phyloP scores from a whole-genome alignment of 345 rosid genomes.

The Lepidium aucheri region DNA sequence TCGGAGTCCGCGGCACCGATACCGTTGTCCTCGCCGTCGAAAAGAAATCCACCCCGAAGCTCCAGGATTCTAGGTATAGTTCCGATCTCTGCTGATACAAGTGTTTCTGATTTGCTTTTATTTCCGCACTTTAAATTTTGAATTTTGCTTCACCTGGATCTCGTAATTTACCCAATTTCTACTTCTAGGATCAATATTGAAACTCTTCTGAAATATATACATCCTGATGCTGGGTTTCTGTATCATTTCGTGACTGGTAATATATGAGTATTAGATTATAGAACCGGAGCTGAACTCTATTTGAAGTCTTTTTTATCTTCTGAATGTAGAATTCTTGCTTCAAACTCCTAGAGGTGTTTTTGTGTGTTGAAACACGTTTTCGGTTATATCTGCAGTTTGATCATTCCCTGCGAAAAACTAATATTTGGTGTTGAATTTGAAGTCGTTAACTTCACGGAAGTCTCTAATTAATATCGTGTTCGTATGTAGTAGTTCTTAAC shows the following conservation, averaged over 20 bases:
- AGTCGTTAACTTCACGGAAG: neutral
- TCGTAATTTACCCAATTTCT: neutral
- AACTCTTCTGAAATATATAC: neutral
- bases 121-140: neutral
- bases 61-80: slow-evolving; percentile 77
- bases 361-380: neutral
- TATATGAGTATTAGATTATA: slow-evolving; percentile 1
- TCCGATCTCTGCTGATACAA: neutral
- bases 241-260: neutral
- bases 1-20: slow-evolving; percentile 83
- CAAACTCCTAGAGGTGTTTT: neutral
- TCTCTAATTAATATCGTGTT: neutral
- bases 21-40: slow-evolving; percentile 89
- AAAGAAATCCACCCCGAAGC: slow-evolving; percentile 92
- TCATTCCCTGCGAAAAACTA: neutral
- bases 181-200: neutral
- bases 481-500: neutral
- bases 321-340: neutral
- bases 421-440: neutral
- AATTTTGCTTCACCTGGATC: neutral
- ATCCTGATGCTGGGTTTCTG: neutral
- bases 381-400: neutral
- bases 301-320: neutral
- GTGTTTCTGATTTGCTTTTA: neutral
- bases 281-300: neutral